Evolutionary conservation across 2,329 filamentous ascomycete species (phyloP), one percentile per base, ranked within the genome.

Genomic region (Juglanconis juglandina): DNA sequence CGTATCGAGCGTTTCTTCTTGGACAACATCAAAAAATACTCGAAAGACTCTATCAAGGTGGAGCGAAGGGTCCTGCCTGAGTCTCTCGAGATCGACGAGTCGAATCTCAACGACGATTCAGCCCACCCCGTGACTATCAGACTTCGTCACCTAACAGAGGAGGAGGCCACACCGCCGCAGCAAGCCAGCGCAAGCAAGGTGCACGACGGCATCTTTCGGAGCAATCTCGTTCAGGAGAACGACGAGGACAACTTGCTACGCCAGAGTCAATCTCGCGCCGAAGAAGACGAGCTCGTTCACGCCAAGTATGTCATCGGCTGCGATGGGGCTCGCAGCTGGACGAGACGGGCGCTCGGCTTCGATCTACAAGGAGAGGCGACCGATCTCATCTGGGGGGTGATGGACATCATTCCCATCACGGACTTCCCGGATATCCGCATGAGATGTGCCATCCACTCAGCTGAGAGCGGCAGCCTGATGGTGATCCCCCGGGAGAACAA

Each of bases 321-420:
- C 49, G 88, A 90, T 64, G 88, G 88, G 0, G 87, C 88, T 0
- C 86, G 87, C 66, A 86, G 81, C 59, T 89, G 86, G 85, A 85
- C 83, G 0, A 75, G 87, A 44, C 77, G 79, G 57, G 77, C 84
- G 58, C 73, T 90, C 81, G 69, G 67, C 1, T 67, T 68, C 44
- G 58, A 65, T 46, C 58, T 70, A 17, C 59, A 66, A 17, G 69
- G 69, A 8, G 69, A 71, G 30, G 63, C 65, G 17, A 70, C 69
- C 3, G 69, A 71, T 61, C 63, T 47, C 24, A 60, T 63, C 2
- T 65, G 69, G 68, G 69, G 68, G 10, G 69, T 71, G 3, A 65
- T 71, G 63, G 68, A 71, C 52, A 68, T 71, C 46, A 64, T 70
- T 7, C 69, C 69, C 5, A 64, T 70, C 35, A 71, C 69, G 3